Evolutionary conservation across 495 filamentous ascomycete genomes (phyloP), one percentile per base, ranked within the genome.

Genomic region (Neurospora cerealis): DNA sequence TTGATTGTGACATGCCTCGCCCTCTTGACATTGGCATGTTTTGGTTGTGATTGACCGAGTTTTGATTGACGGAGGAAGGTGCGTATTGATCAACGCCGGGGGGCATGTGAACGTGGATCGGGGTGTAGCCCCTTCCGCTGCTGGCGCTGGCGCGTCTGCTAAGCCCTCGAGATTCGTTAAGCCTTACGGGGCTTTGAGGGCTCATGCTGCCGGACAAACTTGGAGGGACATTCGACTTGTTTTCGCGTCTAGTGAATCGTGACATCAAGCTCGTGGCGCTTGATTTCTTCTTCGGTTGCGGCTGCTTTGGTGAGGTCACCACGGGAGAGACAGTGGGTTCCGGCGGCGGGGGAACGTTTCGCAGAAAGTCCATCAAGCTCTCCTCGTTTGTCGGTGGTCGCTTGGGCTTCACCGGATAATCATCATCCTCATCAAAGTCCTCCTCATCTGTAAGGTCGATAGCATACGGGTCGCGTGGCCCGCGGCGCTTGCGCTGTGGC

Each of bases 391-490:
- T 83, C 17, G 79, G 79, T 39, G 79, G 78, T 13, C 78, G 80
- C 72, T 77, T 84, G 1, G 79, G 79, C 3, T 80, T 75, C 21
- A 79, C 69, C 4, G 79, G 81, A 6, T 78, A 72, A 69, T 78
- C 62, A 40, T 81, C 76, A 21, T 80, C 81, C 7, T 90, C 83
- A 19, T 91, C 89, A 1, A 86, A 83, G 3, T 93, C 89, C 24
- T 95, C 92, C 40, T 95, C 92, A 75, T 95, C 93, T 74, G 92
- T 93, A 48, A 91, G 86, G 75, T 97, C 95, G 73, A 98, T 92
- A 41, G 94, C 92, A 76, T 98, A 98, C 1, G 96, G 95, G 77
- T 99, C 96, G 54, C 87, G 91, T 54, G 93, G 89, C 36, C 94
- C 90, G 46, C 90, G 88, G 70, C 90, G 92, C 75, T 91, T 97